phyloP scores from a whole-genome alignment of 1,284 basidiomycete genomes.

The Chalciporus sp. region DNA sequence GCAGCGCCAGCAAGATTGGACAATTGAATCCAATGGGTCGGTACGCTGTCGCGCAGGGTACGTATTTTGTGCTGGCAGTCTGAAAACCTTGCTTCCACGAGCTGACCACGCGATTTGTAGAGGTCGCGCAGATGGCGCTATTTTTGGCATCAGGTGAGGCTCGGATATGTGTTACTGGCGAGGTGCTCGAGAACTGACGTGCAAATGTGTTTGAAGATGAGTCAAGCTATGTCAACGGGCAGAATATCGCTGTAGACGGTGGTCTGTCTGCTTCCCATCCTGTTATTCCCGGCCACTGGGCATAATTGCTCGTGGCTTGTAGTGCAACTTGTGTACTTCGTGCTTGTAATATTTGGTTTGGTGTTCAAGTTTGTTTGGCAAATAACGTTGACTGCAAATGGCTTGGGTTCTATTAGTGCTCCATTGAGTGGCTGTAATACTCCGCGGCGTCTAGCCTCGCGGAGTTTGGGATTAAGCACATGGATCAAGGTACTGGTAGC shows the following conservation, averaged over 20 bases:
- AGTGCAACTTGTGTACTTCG: background rate
- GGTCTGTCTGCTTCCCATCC: conserved; percentile 71
- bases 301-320: conserved; percentile 16
- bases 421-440: conserved; percentile 11
- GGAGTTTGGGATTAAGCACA: conserved; percentile 20
- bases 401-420: background rate
- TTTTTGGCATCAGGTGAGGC: conserved; percentile 84
- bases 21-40: conserved; percentile 85
- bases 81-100: conserved; percentile 15
- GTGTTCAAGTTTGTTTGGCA: background rate
- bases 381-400: background rate
- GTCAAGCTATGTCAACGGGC: conserved; percentile 91
- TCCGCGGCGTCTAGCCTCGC: conserved; percentile 25
- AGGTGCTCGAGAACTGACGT: conserved; percentile 15
- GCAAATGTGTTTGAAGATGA: conserved; percentile 57
- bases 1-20: conserved; percentile 76
- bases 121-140: conserved; percentile 82
- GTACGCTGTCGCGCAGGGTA: conserved; percentile 79
- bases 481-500: background rate
- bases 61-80: conserved; percentile 8
- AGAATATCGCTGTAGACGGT: conserved; percentile 86
- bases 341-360: background rate
- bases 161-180: background rate
- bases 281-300: conserved; percentile 41
- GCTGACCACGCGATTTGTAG: conserved; percentile 39